These are phyloP conservation scores for Botryosphaeria dothidea DNA, from an alignment of 2,329 filamentous ascomycete species.

Conservation along the genomic window DNA sequence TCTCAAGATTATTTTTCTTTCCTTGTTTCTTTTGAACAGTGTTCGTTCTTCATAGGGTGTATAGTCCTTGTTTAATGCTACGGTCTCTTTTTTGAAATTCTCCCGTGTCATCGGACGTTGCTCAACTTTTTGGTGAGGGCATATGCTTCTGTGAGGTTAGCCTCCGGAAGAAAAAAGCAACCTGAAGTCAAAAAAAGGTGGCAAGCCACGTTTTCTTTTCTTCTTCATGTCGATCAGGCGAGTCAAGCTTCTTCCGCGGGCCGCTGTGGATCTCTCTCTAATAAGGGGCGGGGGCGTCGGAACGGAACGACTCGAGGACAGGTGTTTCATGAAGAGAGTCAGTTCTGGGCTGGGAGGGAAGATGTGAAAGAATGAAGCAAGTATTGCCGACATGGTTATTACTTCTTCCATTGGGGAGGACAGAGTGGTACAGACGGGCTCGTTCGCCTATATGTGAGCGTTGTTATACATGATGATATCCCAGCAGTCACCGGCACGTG, in stretches of 20 bases:
- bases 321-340: neutral
- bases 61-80: slow-evolving; percentile 12
- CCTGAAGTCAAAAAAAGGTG: too few relatives aligned
- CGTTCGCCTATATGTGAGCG: too few relatives aligned
- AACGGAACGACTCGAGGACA: neutral
- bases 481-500: neutral
- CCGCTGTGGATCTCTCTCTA: neutral
- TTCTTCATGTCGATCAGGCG: neutral
- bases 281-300: too few relatives aligned
- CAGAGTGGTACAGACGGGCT: too few relatives aligned
- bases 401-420: too few relatives aligned
- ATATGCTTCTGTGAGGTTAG: too few relatives aligned
- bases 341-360: too few relatives aligned
- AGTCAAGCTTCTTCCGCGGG: neutral
- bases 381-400: neutral
- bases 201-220: too few relatives aligned
- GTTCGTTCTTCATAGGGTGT: neutral
- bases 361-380: neutral
- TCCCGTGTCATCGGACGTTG: too few relatives aligned
- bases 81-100: neutral
- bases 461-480: too few relatives aligned
- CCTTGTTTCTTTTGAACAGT: neutral
- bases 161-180: too few relatives aligned
- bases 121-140: too few relatives aligned
- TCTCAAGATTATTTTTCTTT: neutral